Evolutionary conservation across 768 basidiomycete species (phyloP).

Genomic region (Pholiota conissans): DNA sequence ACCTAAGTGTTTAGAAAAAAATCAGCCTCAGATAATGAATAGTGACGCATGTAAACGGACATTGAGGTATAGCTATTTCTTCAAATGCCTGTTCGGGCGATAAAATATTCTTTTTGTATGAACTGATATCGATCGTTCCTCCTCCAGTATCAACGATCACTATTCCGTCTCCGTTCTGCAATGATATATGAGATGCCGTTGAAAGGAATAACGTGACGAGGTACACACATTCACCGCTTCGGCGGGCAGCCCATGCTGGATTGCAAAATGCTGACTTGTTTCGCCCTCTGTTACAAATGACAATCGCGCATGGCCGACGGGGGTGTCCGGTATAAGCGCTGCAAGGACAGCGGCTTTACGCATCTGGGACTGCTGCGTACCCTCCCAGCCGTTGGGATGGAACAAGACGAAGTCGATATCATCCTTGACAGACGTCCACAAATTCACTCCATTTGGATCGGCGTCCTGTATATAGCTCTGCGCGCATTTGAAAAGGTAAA

Average conservation of each 20-base stretch:
- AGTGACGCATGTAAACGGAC: constrained; percentile 24
- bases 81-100: constrained; percentile 33
- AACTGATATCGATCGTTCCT: constrained; percentile 61
- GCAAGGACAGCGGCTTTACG: constrained; percentile 41
- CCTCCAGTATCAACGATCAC: constrained; percentile 64
- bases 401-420: constrained; percentile 41
- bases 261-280: constrained; percentile 48
- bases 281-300: constrained; percentile 55
- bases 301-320: constrained; percentile 32
- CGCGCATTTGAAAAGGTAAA: constrained; percentile 43
- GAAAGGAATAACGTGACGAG: not conserved
- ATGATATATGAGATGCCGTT: not conserved
- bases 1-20: no score
- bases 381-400: constrained; percentile 44
- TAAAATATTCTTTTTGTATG: constrained; percentile 45
- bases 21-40: not conserved
- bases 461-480: constrained; percentile 41
- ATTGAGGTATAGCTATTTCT: constrained; percentile 47
- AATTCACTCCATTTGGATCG: constrained; percentile 35
- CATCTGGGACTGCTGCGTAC: constrained; percentile 38
- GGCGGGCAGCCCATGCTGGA: constrained; percentile 30
- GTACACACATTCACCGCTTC: not conserved
- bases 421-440: constrained; percentile 38
- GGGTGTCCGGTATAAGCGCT: constrained; percentile 33
- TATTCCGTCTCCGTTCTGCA: constrained; percentile 2